Evolutionary conservation across 257 asterid genomes (phyloP), one percentile per base, ranked within the genome.

Genomic region (Nicotiana noctiflora): DNA sequence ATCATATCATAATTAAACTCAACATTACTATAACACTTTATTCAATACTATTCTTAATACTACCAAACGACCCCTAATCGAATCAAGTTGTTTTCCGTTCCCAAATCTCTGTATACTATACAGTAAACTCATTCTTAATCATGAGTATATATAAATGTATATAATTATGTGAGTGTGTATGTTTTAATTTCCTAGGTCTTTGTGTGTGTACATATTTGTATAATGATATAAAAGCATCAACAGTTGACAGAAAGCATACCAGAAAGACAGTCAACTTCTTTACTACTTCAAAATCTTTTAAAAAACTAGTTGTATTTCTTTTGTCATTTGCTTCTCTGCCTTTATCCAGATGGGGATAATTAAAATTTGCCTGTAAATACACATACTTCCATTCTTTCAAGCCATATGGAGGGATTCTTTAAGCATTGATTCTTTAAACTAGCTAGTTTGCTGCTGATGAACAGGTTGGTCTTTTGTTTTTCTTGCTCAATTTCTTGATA

Each of bases 281-380:
- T 23, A 3, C 23, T 72, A 72, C 78, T 32, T 51, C 0, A 51
- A 51, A 51, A 14, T 51, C 56, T 13, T 65, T 65, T 32, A 65
- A 17, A 15, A 31, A 32, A 5, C 37, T 44, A 6, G 77, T 44
- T 19, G 34, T 21, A 44, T 49, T 46, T 72, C 37, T 13, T 72
- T 72, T 23, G 60, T 72, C 77, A 72, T 23, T 49, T 44, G 40
- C 40, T 46, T 72, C 78, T 72, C 78, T 46, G 78, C 60, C 60
- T 72, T 72, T 72, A 13, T 72, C 60, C 59, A 19, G 8, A 3
- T 68, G 31, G 34, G 52, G 32, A 18, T 37, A 8, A 8, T 70
- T 44, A 23, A 21, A 44, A 0, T 70, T 70, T 70, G 59, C 77
- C 77, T 70, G 59, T 70, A 44, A 44, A 21, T 70, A 70, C 37